phyloP scores from a whole-genome alignment of 1,139 yeast species.

The Nematodospora anomalae region DNA sequence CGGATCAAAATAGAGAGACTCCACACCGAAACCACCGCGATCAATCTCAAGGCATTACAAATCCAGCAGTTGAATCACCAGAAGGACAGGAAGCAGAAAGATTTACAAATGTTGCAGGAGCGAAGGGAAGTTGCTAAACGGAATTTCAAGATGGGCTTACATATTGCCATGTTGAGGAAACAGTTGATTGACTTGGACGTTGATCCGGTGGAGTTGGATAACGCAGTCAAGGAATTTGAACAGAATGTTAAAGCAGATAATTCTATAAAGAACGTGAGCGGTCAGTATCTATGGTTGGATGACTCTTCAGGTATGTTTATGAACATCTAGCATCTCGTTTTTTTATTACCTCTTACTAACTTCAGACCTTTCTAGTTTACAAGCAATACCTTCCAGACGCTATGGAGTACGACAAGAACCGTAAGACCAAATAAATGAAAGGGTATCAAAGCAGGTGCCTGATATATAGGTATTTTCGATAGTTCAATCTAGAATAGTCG shows the following conservation, averaged over 20 bases:
- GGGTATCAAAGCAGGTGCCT: no score
- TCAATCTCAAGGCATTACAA: conserved; percentile 43
- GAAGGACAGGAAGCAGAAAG: conserved; percentile 47
- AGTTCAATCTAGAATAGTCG: no score
- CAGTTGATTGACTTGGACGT: conserved; percentile 54
- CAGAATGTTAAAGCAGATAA: conserved; percentile 55
- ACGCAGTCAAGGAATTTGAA: conserved; percentile 55
- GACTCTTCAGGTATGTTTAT: conserved; percentile 43
- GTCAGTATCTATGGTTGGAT: conserved; percentile 58
- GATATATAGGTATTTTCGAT: no score
- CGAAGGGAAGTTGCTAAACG: conserved; percentile 49
- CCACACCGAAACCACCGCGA: conserved; percentile 39
- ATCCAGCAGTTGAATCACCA: conserved; percentile 44
- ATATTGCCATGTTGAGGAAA: conserved; percentile 59
- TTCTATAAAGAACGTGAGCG: conserved; percentile 53
- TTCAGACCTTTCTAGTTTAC: conserved; percentile 27
- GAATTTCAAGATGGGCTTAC: conserved; percentile 60
- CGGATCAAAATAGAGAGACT: conserved; percentile 44
- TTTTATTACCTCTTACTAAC: conserved; percentile 17
- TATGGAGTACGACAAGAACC: conserved; percentile 53
- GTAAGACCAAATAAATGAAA: conserved; percentile 16
- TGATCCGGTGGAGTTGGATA: conserved; percentile 54
- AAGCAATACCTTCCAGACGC: conserved; percentile 55
- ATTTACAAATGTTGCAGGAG: conserved; percentile 48
- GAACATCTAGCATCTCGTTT: neutral